Evolutionary conservation across 768 basidiomycete genomes (phyloP).

Genomic region (Suillus luteus): DNA sequence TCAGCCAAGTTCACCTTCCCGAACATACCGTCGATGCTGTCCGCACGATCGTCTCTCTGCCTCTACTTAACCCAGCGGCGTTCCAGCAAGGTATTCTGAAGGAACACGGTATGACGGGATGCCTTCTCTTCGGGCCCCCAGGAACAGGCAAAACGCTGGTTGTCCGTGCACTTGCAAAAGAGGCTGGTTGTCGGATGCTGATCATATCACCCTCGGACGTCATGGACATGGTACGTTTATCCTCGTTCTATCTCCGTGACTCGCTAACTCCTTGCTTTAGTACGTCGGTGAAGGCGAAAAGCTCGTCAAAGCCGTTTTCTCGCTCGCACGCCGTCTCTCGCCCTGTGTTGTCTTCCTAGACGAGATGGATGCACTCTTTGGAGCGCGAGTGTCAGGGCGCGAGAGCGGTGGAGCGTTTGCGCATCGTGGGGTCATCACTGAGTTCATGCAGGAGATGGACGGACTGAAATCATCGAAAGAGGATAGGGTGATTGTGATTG

Average conservation of each 20-base stretch:
- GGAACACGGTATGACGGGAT: conserved; percentile 89
- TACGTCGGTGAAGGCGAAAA: conserved; percentile 91
- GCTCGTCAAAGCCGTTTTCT: conserved; percentile 86
- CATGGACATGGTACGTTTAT: conserved; percentile 82
- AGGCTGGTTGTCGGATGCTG: conserved; percentile 93
- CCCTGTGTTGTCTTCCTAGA: conserved; percentile 95
- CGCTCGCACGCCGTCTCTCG: conserved; percentile 79
- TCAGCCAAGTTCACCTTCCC: conserved; percentile 87
- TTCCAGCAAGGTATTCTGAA: conserved; percentile 89
- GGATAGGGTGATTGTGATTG: conserved; percentile 85
- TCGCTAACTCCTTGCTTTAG: conserved; percentile 37
- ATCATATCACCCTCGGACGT: conserved; percentile 90
- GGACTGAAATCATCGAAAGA: conserved; percentile 81
- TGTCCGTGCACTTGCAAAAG: conserved; percentile 88
- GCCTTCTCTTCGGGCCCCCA: conserved; percentile 89
- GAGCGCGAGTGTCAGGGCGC: conserved; percentile 75
- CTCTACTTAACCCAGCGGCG: conserved; percentile 82
- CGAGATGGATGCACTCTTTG: conserved; percentile 92
- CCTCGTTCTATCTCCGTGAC: conserved; percentile 3
- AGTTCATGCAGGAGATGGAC: conserved; percentile 98
- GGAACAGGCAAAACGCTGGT: conserved; percentile 92
- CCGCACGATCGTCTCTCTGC: conserved; percentile 87
- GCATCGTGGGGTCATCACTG: conserved; percentile 85
- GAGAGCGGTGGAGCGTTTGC: conserved; percentile 81
- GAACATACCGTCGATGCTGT: conserved; percentile 88